phyloP scores from a whole-genome alignment of 148 eudicot species.

The Vaccinium macrocarpon region DNA sequence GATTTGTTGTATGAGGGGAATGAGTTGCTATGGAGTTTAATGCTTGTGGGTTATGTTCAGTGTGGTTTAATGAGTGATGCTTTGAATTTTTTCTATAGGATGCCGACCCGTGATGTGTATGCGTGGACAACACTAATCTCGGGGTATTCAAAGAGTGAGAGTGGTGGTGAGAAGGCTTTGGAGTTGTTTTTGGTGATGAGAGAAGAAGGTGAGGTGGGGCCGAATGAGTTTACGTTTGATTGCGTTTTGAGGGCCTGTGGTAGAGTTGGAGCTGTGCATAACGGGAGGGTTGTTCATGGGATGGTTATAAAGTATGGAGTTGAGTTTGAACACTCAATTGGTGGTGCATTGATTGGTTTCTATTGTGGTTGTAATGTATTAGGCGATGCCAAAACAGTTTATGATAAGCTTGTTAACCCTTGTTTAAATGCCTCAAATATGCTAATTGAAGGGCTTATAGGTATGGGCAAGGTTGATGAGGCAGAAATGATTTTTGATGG shows the following conservation, averaged over 20 bases:
- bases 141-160: constrained; percentile 38
- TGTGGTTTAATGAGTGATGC: constrained; percentile 40
- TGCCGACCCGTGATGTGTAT: constrained; percentile 41
- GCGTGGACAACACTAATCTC: constrained; percentile 56
- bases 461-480: constrained; percentile 35
- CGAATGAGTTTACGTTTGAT: constrained; percentile 53
- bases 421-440: constrained; percentile 26
- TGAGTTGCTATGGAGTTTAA: constrained; percentile 41
- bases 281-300: constrained; percentile 41
- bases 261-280: constrained; percentile 17
- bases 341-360: constrained; percentile 38
- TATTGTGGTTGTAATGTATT: constrained; percentile 31
- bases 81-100: constrained; percentile 27
- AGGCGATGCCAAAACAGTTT: constrained; percentile 36
- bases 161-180: constrained; percentile 38
- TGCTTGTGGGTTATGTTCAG: constrained; percentile 44
- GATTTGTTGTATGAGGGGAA: constrained; percentile 31
- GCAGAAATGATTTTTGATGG: constrained; percentile 41
- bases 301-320: constrained; percentile 34
- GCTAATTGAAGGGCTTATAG: constrained; percentile 36
- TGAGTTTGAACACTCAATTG: constrained; percentile 34
- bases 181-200: constrained; percentile 48
- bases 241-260: constrained; percentile 44
- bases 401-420: constrained; percentile 15
- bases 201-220: constrained; percentile 26